Evolutionary conservation across 192 early-diverging fungal species (phyloP).

Genomic region (Coemansia sp.): DNA sequence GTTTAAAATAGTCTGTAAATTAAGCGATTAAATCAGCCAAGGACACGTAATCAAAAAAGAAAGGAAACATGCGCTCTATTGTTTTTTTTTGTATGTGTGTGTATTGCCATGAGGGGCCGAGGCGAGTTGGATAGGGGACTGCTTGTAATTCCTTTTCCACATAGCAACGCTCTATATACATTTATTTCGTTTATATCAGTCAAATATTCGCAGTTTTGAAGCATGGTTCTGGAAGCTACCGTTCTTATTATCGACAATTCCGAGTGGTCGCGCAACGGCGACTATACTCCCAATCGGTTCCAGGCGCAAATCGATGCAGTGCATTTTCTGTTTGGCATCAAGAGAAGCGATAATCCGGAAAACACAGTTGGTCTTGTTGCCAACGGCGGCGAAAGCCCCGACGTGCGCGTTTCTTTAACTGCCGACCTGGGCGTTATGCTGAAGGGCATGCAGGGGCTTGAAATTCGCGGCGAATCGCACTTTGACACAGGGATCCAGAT

Average conservation of each 20-base stretch:
- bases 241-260: constrained; percentile 94
- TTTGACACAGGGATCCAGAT: constrained; percentile 90
- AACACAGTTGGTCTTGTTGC: constrained; percentile 95
- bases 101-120: too few relatives aligned
- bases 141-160: not conserved
- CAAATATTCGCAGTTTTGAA: constrained; percentile 1
- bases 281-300: constrained; percentile 90
- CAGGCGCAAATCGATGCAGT: constrained; percentile 94
- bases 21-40: not conserved
- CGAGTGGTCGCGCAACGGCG: constrained; percentile 98
- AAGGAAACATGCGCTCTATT: too few relatives aligned
- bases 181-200: not conserved
- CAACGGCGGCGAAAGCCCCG: constrained; percentile 92
- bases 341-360: constrained; percentile 90
- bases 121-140: too few relatives aligned
- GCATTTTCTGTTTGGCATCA: constrained; percentile 85
- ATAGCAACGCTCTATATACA: too few relatives aligned
- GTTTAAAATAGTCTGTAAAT: not conserved
- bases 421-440: constrained; percentile 88
- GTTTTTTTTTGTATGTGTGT: too few relatives aligned
- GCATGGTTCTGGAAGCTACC: constrained; percentile 90
- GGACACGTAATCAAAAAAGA: not conserved
- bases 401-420: constrained; percentile 90
- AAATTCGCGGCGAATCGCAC: constrained; percentile 67
- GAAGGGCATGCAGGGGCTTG: constrained; percentile 76